These are phyloP conservation scores for Plasmodium gonderi DNA, from an alignment of 169 alveolate genomes.

Conservation along the genomic window DNA sequence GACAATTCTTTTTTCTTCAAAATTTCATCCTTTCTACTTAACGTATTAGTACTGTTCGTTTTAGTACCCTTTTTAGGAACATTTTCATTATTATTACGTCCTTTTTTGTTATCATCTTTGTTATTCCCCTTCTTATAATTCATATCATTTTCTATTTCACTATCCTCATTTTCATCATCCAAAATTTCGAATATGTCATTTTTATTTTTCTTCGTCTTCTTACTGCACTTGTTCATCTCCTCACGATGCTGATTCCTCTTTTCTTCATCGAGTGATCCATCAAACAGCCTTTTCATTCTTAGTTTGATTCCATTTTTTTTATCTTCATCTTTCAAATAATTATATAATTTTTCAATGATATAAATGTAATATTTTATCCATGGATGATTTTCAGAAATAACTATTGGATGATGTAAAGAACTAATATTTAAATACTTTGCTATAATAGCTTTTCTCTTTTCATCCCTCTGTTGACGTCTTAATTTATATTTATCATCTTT, in stretches of 20 bases:
- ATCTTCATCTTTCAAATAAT: conserved; percentile 50
- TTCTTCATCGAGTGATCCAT: conserved; percentile 15
- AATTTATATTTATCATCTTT: conserved; percentile 33
- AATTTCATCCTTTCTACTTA: conserved; percentile 70
- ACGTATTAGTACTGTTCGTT: not conserved
- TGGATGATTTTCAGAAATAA: conserved; percentile 76
- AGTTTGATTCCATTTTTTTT: conserved; percentile 13
- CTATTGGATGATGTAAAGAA: conserved; percentile 83
- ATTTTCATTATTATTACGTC: not conserved
- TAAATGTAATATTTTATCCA: conserved; percentile 56
- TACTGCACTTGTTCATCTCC: not conserved
- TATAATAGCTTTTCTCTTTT: conserved; percentile 55
- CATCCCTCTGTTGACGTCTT: conserved; percentile 36
- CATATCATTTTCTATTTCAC: conserved; percentile 5
- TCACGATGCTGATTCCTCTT: not conserved
- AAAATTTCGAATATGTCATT: conserved; percentile 33
- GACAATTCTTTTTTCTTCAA: conserved; percentile 65
- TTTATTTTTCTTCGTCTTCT: not conserved
- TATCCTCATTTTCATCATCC: conserved; percentile 28
- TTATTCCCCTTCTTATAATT: conserved; percentile 7
- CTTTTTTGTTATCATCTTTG: conserved; percentile 10
- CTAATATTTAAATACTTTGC: conserved; percentile 63
- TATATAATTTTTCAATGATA: conserved; percentile 32
- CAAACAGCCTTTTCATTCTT: conserved; percentile 56
- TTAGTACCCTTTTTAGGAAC: conserved; percentile 12